Evolutionary conservation across 202 grass and related monocot species (phyloP), one percentile per base, ranked within the genome.

Genomic region (Dendrocalamus latiflorus): DNA sequence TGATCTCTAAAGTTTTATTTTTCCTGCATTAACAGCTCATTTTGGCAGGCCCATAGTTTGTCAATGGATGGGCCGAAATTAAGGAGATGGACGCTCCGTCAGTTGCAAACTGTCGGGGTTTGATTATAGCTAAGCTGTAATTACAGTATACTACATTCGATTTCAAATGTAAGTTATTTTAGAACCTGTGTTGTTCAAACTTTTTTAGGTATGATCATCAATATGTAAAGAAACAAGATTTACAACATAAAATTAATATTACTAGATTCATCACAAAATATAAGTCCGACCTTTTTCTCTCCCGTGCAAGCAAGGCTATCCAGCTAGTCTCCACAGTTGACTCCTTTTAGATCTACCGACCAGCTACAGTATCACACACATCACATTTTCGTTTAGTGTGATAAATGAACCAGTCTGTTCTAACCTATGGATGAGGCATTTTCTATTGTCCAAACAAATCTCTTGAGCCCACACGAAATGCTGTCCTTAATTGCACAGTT

Each of bases 51-150:
- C 85, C 75, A 22, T 38, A 6, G 43, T 17, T 20, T 49, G 24
- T 13, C 20, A 9, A 71, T 41, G 1, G 30, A 71, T 70, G 56
- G 78, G 72, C 72, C 83, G 72, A 77, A 65, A 77, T 42, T 30
- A n/a, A 34, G 65, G 10, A 60, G 65, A 9, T 48, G 38, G 64
- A 39, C 65, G 28, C 25, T 76, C 5, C 11, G 65, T 56, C 50
- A 0, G 73, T 78, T 13, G 66, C 50, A 17, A 68, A 77, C 67
- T 48, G 59, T 41, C 57, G n/a, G 72, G 58, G 28, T 13, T 5
- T 33, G 70, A 44, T 54, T 36, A 71, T 57, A 48, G 44, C 36
- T 14, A 14, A 26, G 60, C 36, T 6, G 48, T 2, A 9, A 25
- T 30, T 2, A 39, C 3, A 39, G 9, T 20, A 22, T 74, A 85